Base-by-base conservation (phyloP, 805 yeast genomes). In the Maudiozyma saulgeensis region DNA sequence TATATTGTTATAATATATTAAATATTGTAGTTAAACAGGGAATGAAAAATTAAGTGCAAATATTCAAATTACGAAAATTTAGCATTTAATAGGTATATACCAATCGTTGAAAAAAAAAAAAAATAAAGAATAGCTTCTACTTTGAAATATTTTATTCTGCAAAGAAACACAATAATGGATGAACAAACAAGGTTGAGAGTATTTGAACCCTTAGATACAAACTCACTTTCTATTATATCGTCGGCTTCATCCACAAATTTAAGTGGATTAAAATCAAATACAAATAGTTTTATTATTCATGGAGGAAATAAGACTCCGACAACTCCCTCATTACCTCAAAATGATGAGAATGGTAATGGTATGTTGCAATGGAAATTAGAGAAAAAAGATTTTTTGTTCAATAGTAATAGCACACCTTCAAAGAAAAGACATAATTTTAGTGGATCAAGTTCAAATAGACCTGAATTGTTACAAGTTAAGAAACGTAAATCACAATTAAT, bases 331-430 rank as follows among this genome's bases (percentile, higher is more conserved):
- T 23, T 56, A 13, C 15, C 38, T 16, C 50, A 47, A 6, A 49
- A 41, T 15, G 54, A 51, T 32, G 60, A 55, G 28, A 56, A 56
- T 19, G 21, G 43, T 16, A 43, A 23, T 18, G 52, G 58, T 13
- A 53, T 58, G n/a, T 38, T 54, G 6, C 57, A 56, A 47, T 62
- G 66, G 66, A 60, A 60, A 50, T 50, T 55, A n/a, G 59, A 56
- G 11, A 48, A 53, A 23, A 56, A 53, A 31, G 67, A 63, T 44
- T 63, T 63, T 41, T 53, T 50, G 16, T 63, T 63, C 44, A 55
- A 62, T 16, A 58, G 66, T 43, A 63, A 62, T 46, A 60, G 65
- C 43, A 63, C 67, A n/a, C 67, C 67, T 1, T 53, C 63, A 21
- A 62, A 61, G 49, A 50, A 46, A 43, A 50, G 49, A 40, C 43